phyloP scores from a whole-genome alignment of 2,329 filamentous ascomycete species.

The Clarireedia monteithiana region DNA sequence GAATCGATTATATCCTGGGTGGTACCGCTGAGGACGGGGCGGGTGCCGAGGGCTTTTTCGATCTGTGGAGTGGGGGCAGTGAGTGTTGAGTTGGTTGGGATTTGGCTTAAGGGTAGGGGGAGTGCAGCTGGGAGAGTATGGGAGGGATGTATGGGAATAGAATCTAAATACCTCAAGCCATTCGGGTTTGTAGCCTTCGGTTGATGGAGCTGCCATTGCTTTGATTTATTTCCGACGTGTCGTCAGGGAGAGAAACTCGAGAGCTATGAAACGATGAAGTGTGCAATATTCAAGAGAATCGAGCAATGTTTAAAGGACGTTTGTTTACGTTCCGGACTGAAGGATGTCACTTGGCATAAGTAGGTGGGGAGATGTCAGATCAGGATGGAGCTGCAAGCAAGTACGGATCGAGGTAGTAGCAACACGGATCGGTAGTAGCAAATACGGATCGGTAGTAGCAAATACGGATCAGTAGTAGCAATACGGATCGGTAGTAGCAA shows the following conservation, averaged over 20 bases:
- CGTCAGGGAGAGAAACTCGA: not conserved
- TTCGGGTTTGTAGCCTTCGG: conserved; percentile 13
- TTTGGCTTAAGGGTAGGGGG: not conserved
- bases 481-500: no score
- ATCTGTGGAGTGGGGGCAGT: conserved; percentile 11
- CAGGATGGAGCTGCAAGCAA: no score
- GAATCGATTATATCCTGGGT: conserved; percentile 14
- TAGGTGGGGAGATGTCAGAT: no score
- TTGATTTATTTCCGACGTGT: not conserved
- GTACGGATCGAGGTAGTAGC: no score
- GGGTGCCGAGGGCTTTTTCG: conserved; percentile 17
- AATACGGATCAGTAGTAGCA: no score
- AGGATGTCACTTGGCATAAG: no score
- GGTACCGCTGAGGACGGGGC: conserved; percentile 14
- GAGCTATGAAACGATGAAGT: not conserved
- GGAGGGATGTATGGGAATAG: not conserved
- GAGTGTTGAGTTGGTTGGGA: not conserved
- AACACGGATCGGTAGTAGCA: no score
- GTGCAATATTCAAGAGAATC: no score
- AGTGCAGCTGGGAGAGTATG: not conserved
- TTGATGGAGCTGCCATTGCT: not conserved
- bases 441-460: no score
- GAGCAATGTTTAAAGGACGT: no score
- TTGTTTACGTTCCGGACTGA: no score
- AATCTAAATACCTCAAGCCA: conserved; percentile 20